Evolutionary conservation across 2,329 filamentous ascomycete genomes (phyloP).

Genomic region (Ascochyta koolunga): DNA sequence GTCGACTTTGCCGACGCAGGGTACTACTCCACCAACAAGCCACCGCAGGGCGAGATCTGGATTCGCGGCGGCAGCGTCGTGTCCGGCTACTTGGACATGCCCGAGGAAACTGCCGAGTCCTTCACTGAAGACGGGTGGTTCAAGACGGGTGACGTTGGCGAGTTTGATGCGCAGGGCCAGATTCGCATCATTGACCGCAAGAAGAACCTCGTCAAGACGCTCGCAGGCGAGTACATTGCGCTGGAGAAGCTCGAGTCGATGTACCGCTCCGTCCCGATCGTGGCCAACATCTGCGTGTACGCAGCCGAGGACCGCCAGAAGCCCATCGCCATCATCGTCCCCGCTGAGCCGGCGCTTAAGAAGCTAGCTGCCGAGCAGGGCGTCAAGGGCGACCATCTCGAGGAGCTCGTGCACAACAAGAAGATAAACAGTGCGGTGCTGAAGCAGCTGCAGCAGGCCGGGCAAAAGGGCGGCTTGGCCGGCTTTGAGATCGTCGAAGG

Average conservation of each 20-base stretch:
- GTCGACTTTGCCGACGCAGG: conserved; percentile 89
- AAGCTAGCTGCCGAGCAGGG: conserved; percentile 62
- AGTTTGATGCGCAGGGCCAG: conserved; percentile 81
- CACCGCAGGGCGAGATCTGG: conserved; percentile 91
- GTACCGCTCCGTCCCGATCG: conserved; percentile 79
- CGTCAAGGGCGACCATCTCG: conserved; percentile 67
- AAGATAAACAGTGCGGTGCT: conserved; percentile 70
- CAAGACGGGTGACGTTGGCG: conserved; percentile 93
- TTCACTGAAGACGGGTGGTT: conserved; percentile 92
- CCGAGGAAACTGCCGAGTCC: conserved; percentile 78
- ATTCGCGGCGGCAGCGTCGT: conserved; percentile 80
- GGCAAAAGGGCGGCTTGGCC: conserved; percentile 68
- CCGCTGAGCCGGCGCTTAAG: conserved; percentile 62
- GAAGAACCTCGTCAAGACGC: conserved; percentile 97
- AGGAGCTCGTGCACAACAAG: conserved; percentile 70
- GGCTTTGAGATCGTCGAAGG: conserved; percentile 77
- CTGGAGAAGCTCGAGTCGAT: conserved; percentile 93
- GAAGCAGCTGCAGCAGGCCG: conserved; percentile 72
- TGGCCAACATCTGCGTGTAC: conserved; percentile 87
- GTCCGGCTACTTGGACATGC: conserved; percentile 81
- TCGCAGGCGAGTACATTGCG: conserved; percentile 95
- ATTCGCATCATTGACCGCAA: conserved; percentile 90
- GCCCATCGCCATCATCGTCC: conserved; percentile 81
- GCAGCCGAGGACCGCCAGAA: conserved; percentile 76
- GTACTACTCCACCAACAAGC: conserved; percentile 74